Percentiles rank a stretch among this genome's conserved stretches.
Evolutionary conservation across 257 asterid genomes (phyloP).

Genomic region (Cruciata laevipes): DNA sequence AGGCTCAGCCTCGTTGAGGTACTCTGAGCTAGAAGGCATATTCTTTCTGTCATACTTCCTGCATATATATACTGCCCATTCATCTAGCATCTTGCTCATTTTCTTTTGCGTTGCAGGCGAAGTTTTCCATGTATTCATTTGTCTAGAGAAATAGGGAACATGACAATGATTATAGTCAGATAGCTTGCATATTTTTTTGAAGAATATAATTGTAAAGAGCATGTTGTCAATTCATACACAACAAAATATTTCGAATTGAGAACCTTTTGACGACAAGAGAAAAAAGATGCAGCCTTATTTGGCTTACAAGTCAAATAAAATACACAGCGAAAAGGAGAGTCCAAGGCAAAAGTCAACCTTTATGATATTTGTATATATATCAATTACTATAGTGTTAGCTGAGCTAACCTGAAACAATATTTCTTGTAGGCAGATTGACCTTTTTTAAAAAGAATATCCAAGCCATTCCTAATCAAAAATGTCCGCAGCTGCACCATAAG

Average conservation of each 20-base stretch:
- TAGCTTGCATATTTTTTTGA: neutral
- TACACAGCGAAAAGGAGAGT: neutral
- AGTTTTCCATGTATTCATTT: constrained; percentile 94
- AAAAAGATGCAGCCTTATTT: neutral
- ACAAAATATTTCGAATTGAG: neutral
- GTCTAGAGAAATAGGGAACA: constrained; percentile 46
- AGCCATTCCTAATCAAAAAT: constrained; percentile 86
- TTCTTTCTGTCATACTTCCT: constrained; percentile 64
- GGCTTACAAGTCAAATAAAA: too few relatives aligned
- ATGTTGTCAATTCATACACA: neutral
- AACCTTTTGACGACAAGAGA: neutral
- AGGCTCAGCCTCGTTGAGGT: constrained; percentile 91
- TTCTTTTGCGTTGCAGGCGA: constrained; percentile 75
- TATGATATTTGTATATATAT: neutral
- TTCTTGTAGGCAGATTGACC: constrained; percentile 86
- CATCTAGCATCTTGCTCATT: constrained; percentile 89
- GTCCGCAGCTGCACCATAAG: constrained; percentile 62
- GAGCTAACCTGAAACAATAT: constrained; percentile 68
- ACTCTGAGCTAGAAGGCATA: constrained; percentile 59
- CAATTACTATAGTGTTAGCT: constrained; percentile 12
- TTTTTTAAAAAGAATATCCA: constrained; percentile 75
- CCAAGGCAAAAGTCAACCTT: neutral
- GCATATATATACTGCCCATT: constrained; percentile 82
- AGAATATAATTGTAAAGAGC: neutral
- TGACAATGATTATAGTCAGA: neutral